Evolutionary conservation across 2,329 filamentous ascomycete genomes (phyloP).

Genomic region (Talaromyces sp.): DNA sequence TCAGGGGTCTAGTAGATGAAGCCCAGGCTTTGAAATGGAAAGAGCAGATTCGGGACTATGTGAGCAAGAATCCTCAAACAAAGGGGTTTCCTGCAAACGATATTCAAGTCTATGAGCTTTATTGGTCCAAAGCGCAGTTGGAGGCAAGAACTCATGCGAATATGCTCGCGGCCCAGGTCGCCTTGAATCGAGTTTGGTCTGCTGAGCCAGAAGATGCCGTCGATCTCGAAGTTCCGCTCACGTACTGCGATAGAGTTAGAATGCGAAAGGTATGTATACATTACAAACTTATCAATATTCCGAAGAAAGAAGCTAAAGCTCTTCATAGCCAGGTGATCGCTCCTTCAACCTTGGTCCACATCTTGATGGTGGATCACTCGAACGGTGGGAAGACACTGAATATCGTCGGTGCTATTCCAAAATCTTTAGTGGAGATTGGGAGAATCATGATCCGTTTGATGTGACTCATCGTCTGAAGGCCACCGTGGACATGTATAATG

Average conservation of each 20-base stretch:
- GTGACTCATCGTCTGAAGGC: conserved; percentile 29
- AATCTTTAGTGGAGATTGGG: conserved; percentile 36
- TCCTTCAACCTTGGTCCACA: conserved; percentile 43
- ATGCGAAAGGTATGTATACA: conserved; percentile 22
- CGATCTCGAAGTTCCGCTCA: conserved; percentile 30
- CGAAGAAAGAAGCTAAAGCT: background rate
- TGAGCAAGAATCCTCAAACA: conserved; percentile 32
- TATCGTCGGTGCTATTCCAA: conserved; percentile 36
- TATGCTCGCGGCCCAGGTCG: conserved; percentile 32
- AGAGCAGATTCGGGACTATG: conserved; percentile 22
- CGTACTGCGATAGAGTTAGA: conserved; percentile 39
- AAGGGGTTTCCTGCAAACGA: conserved; percentile 35
- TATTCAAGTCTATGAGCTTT: conserved; percentile 39
- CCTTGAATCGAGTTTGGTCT: conserved; percentile 39
- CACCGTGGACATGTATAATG: conserved; percentile 28
- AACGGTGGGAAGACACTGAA: conserved; percentile 38
- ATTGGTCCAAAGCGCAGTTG: conserved; percentile 36
- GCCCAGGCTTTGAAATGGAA: conserved; percentile 12
- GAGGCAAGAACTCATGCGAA: conserved; percentile 35
- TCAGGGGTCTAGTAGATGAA: conserved; percentile 17
- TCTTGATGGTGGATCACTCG: conserved; percentile 42
- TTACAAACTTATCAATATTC: background rate
- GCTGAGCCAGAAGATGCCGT: conserved; percentile 25
- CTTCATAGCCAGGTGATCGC: conserved; percentile 27
- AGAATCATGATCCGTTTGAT: conserved; percentile 36